Evolutionary conservation across 2,329 filamentous ascomycete species (phyloP).

Genomic region (Sporothrix globosa): DNA sequence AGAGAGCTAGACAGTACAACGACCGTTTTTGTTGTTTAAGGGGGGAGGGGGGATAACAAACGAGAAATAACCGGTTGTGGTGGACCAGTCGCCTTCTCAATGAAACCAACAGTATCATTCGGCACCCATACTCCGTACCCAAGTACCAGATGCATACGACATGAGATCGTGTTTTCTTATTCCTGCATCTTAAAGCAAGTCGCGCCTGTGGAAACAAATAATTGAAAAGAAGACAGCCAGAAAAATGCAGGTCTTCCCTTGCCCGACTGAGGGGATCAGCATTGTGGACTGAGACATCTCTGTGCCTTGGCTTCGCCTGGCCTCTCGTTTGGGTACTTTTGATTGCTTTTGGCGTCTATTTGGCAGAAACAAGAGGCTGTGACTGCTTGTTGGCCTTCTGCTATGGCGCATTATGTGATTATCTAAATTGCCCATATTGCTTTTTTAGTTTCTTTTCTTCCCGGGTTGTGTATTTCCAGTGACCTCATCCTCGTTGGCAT

Average conservation of each 20-base stretch:
- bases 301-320: conserved; percentile 7
- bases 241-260: not conserved
- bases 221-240: not conserved
- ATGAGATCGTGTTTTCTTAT: not conserved
- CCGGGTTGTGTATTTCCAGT: not conserved
- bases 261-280: not conserved
- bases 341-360: not conserved
- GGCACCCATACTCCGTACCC: not conserved
- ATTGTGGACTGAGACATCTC: conserved; percentile 19
- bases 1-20: not conserved
- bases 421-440: not conserved
- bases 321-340: not conserved
- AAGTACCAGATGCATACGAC: conserved; percentile 6
- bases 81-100: not conserved
- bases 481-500: too few relatives aligned
- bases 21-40: not conserved
- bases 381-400: not conserved
- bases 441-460: not conserved
- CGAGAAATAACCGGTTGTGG: not conserved
- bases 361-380: not conserved
- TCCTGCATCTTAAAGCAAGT: not conserved
- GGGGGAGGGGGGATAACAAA: not conserved
- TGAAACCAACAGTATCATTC: not conserved
- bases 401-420: not conserved
- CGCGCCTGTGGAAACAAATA: not conserved